A percentile compares a stretch with the other conserved stretches of the same genome.
Evolutionary conservation across 108 stramenopile genomes (phyloP).

Genomic region (Skeletonema costatum): DNA sequence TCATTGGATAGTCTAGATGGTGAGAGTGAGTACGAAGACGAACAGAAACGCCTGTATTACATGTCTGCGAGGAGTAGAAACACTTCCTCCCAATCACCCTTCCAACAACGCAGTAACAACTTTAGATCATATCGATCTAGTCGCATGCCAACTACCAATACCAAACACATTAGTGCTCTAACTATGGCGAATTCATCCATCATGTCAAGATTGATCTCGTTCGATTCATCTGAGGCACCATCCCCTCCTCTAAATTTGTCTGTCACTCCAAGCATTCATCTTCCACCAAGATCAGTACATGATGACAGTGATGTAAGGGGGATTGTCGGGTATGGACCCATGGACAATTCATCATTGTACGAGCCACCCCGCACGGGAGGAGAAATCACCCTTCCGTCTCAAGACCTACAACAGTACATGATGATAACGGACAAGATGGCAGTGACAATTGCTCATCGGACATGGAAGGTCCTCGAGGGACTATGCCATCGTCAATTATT

Average conservation of each 20-base stretch:
- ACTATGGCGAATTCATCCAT: not conserved
- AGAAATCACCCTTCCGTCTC: conserved; percentile 46
- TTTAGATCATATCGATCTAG: not conserved
- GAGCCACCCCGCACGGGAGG: conserved; percentile 29
- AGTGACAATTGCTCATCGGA: conserved; percentile 49
- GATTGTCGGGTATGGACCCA: not conserved
- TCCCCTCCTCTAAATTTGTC: not conserved
- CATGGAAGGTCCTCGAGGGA: conserved; percentile 22
- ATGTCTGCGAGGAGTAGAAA: not conserved
- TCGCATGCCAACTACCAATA: not conserved
- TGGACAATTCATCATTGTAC: conserved; percentile 10
- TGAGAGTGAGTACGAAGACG: not conserved
- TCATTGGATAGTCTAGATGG: not conserved
- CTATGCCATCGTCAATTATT: conserved; percentile 10
- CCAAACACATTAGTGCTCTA: not conserved
- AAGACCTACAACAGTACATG: conserved; percentile 41
- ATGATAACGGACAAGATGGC: conserved; percentile 72
- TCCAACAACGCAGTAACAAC: not conserved
- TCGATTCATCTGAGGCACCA: not conserved
- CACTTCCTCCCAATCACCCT: not conserved
- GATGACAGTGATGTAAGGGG: not conserved
- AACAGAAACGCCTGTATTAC: not conserved
- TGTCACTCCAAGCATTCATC: not conserved
- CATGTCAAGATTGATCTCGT: not conserved
- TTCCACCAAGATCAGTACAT: not conserved